Conservation (phyloP, 2,329 filamentous ascomycete genomes). For the Mycosphaerelloides madeirae region DNA sequence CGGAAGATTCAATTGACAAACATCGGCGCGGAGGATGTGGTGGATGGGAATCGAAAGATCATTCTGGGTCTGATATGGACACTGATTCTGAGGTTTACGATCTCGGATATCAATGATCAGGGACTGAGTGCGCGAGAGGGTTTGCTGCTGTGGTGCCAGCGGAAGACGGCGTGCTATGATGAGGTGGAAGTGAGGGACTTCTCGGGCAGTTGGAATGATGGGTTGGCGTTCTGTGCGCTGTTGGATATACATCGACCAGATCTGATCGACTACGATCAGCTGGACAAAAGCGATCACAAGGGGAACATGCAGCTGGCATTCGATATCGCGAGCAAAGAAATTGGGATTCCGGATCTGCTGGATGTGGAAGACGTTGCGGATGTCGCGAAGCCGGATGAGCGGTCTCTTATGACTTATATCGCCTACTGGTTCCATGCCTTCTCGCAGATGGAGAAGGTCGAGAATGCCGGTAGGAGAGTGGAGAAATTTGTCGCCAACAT, state of each 20-base stretch:
- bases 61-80: slow-evolving; percentile 98
- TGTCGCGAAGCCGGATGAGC: slow-evolving; percentile 90
- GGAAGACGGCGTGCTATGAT: slow-evolving; percentile 97
- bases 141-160: slow-evolving; percentile 90
- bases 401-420: slow-evolving; percentile 98
- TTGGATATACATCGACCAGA: slow-evolving; percentile 96
- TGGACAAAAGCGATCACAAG: slow-evolving; percentile 90
- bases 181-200: slow-evolving; percentile 95
- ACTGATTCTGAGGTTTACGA: slow-evolving; percentile 94
- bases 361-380: slow-evolving; percentile 98
- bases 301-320: slow-evolving; percentile 99
- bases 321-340: slow-evolving; percentile 91
- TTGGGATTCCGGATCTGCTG: slow-evolving; percentile 90
- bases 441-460: slow-evolving; percentile 96
- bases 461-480: slow-evolving; percentile 91
- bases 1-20: slow-evolving; percentile 96
- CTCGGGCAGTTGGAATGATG: slow-evolving; percentile 94
- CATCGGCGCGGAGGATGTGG: slow-evolving; percentile 95
- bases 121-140: slow-evolving; percentile 97
- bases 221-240: slow-evolving; percentile 90
- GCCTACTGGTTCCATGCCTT: slow-evolving; percentile 99
- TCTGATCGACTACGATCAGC: slow-evolving; percentile 89
- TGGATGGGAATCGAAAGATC: slow-evolving; percentile 96
- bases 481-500: slow-evolving; percentile 99
- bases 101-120: slow-evolving; percentile 97